Percentiles rank a stretch among this genome's conserved stretches.
Conservation (phyloP, 2,329 filamentous ascomycete species). For the Cladosporium sp. region DNA sequence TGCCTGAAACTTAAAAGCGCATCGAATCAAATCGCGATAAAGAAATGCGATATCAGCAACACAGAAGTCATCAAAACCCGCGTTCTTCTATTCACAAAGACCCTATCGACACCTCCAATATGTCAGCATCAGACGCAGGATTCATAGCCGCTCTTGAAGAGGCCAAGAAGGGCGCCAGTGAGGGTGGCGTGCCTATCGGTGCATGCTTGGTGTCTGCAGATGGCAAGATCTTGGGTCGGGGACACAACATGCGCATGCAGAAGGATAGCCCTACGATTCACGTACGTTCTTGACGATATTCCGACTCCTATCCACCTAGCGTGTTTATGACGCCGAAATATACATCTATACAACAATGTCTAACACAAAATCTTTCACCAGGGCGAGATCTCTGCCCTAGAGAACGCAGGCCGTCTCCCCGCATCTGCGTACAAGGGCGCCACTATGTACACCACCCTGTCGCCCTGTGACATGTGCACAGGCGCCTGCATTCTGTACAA, state of each 20-base stretch:
- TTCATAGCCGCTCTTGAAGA: slow-evolving; percentile 56
- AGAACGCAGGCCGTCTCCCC: slow-evolving; percentile 67
- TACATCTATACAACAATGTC: not conserved
- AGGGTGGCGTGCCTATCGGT: slow-evolving; percentile 55
- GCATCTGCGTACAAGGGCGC: slow-evolving; percentile 64
- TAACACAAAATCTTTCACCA: slow-evolving; percentile 29
- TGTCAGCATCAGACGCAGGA: slow-evolving; percentile 41
- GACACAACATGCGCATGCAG: slow-evolving; percentile 72
- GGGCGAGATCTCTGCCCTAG: slow-evolving; percentile 72
- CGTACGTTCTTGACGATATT: slow-evolving; percentile 39
- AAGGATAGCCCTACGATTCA: slow-evolving; percentile 67
- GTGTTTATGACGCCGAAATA: not conserved
- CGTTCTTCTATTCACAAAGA: no score
- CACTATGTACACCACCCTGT: slow-evolving; percentile 80
- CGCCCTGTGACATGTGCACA: slow-evolving; percentile 78
- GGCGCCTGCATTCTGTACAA: slow-evolving; percentile 74
- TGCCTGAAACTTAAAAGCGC: no score
- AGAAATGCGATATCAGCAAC: no score
- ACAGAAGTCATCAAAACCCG: no score
- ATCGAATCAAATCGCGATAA: no score
- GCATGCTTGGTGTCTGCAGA: slow-evolving; percentile 62
- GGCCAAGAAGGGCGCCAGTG: slow-evolving; percentile 49
- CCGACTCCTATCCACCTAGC: not conserved
- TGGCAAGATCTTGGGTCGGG: slow-evolving; percentile 64
- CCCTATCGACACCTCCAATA: slow-evolving; percentile 1